A percentile compares a stretch with the other conserved stretches of the same genome.
phyloP scores from a whole-genome alignment of 805 yeast species.

The Hanseniaspora vineae region DNA sequence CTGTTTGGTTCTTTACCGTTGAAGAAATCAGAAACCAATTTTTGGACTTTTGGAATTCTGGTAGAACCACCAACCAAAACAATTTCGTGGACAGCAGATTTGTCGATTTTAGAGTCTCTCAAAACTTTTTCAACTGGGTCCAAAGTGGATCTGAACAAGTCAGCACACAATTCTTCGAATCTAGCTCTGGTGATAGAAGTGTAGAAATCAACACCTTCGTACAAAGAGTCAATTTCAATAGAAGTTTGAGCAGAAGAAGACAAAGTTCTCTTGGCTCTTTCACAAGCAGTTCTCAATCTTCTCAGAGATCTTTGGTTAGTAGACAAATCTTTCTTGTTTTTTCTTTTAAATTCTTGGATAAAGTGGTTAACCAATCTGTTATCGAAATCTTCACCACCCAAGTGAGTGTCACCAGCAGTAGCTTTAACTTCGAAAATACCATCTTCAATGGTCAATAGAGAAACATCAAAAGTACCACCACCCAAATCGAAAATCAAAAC shows the following conservation, averaged over 20 bases:
- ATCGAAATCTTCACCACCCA: conserved; percentile 99
- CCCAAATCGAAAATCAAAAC: conserved; percentile 91
- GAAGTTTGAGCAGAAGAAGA: conserved; percentile 96
- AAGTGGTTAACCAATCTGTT: conserved; percentile 91
- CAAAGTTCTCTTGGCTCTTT: conserved; percentile 97
- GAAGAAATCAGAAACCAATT: conserved; percentile 93
- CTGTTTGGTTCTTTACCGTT: conserved; percentile 97
- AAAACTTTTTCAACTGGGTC: conserved; percentile 96
- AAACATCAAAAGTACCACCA: conserved; percentile 99
- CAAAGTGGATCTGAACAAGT: conserved; percentile 84
- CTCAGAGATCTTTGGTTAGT: conserved; percentile 93
- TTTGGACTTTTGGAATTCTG: conserved; percentile 97
- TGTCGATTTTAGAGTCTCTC: conserved; percentile 86
- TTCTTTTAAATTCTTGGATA: conserved; percentile 92
- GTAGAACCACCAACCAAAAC: conserved; percentile 98
- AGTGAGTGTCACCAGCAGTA: conserved; percentile 69
- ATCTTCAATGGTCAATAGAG: conserved; percentile 82
- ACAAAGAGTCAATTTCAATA: conserved; percentile 90
- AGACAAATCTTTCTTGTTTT: conserved; percentile 90
- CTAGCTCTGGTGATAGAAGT: conserved; percentile 97
- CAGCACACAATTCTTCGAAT: conserved; percentile 96
- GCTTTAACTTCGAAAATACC: conserved; percentile 97
- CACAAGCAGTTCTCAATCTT: conserved; percentile 98
- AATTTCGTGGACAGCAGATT: conserved; percentile 85
- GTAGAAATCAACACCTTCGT: conserved; percentile 95